A percentile compares a stretch with the other conserved stretches of the same genome.
Conservation (phyloP, 345 rosid genomes). For the Carallia pectinifolia region DNA sequence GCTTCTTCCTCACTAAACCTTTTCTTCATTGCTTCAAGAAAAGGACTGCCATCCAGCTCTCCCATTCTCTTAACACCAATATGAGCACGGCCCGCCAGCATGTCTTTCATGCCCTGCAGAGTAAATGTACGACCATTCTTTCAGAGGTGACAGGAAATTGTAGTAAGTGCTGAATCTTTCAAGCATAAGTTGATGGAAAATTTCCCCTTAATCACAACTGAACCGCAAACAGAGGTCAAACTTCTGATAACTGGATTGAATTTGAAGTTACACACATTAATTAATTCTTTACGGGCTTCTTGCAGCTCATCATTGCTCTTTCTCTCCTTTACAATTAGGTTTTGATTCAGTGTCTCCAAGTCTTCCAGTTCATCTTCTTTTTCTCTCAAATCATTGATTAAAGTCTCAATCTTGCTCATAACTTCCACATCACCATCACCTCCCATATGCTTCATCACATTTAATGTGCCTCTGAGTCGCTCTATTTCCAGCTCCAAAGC, state of each 20-base stretch:
- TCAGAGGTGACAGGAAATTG: slow-evolving; percentile 7
- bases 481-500: slow-evolving; percentile 81
- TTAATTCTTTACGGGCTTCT: slow-evolving; percentile 84
- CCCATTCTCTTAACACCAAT: slow-evolving; percentile 95
- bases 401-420: slow-evolving; percentile 55
- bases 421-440: slow-evolving; percentile 64
- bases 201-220: neutral
- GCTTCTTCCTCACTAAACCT: slow-evolving; percentile 65
- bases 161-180: slow-evolving; percentile 1
- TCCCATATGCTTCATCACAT: slow-evolving; percentile 72
- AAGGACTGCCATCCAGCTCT: slow-evolving; percentile 77
- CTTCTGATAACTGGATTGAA: neutral
- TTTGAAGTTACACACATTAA: slow-evolving; percentile 50
- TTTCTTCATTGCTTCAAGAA: slow-evolving; percentile 72
- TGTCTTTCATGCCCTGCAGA: slow-evolving; percentile 60
- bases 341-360: slow-evolving; percentile 69
- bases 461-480: slow-evolving; percentile 57
- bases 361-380: slow-evolving; percentile 76
- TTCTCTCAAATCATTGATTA: slow-evolving; percentile 67
- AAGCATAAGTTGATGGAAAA: slow-evolving; percentile 10
- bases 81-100: slow-evolving; percentile 32
- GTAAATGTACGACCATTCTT: slow-evolving; percentile 16
- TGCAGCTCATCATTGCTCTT: slow-evolving; percentile 89
- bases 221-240: neutral
- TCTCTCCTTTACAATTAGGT: slow-evolving; percentile 75